Percentiles rank a stretch among this genome's conserved stretches.
These are phyloP conservation scores for Fusarium coffeatum DNA, from an alignment of 2,329 filamentous ascomycete species.

Conservation along the genomic window DNA sequence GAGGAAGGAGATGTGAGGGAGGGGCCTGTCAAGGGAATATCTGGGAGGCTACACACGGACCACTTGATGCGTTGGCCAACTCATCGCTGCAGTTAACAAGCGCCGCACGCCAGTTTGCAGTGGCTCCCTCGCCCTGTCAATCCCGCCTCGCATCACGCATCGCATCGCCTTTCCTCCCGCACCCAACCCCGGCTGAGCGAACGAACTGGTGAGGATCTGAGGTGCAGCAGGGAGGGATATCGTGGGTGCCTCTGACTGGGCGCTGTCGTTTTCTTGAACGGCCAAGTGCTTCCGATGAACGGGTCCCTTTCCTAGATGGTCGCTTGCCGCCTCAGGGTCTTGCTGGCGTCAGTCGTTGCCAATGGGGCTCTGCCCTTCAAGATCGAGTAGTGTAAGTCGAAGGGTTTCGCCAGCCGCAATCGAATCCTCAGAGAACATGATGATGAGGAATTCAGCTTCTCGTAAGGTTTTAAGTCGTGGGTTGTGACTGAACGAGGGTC, in stretches of 20 bases:
- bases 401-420: background rate
- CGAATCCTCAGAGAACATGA: background rate
- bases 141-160: conserved; percentile 41
- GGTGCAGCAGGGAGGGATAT: conserved; percentile 34
- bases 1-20: conserved; percentile 35
- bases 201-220: conserved; percentile 40
- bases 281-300: conserved; percentile 38
- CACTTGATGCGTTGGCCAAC: conserved; percentile 58
- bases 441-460: background rate
- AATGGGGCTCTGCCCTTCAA: background rate
- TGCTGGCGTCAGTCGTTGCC: conserved; percentile 7
- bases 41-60: conserved; percentile 54
- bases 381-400: conserved; percentile 5
- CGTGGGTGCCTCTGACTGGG: conserved; percentile 39
- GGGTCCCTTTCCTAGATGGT: conserved; percentile 16
- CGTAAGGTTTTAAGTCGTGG: background rate
- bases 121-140: conserved; percentile 43
- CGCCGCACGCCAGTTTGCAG: conserved; percentile 44
- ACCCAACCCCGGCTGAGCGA: conserved; percentile 31
- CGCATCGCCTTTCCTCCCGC: conserved; percentile 37
- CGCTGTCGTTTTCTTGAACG: conserved; percentile 23
- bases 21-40: conserved; percentile 45
- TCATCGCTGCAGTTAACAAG: conserved; percentile 58
- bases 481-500: background rate
- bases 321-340: conserved; percentile 6